Evolutionary conservation across 2,329 filamentous ascomycete genomes (phyloP), one percentile per base, ranked within the genome.

Genomic region (Laburnicola sp.): DNA sequence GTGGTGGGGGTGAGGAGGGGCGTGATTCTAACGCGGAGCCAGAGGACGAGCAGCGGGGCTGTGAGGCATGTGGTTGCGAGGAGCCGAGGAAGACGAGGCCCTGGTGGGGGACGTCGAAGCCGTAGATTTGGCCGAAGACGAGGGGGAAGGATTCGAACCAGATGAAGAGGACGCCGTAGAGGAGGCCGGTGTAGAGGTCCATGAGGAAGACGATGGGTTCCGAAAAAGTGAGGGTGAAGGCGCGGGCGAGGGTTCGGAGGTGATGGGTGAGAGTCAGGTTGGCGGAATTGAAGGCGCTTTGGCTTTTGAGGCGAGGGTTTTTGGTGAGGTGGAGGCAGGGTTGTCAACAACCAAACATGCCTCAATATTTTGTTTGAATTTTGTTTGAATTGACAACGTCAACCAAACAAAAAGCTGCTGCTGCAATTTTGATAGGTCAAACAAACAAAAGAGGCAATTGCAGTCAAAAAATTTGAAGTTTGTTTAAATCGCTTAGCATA

Each of bases 61-160:
- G n/a, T n/a, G n/a, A n/a, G n/a, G n/a, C n/a, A n/a, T n/a, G n/a
- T n/a, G n/a, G n/a, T n/a, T n/a, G n/a, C n/a, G n/a, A n/a, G n/a
- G n/a, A n/a, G n/a, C n/a, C n/a, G n/a, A n/a, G n/a, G n/a, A n/a
- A n/a, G n/a, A n/a, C n/a, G n/a, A n/a, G n/a, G n/a, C n/a, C n/a
- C n/a, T 7, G 16, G 16, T 16, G 38, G 16, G 68, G 68, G 6
- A 68, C 53, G 47, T 59, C 64, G 62, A 75, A 74, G 32, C 60
- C 51, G 57, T 75, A 73, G 7, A 74, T 70, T 0, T 57, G 63
- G 22, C 43, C 52, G 48, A 74, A 76, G 21, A 76, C 73, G 31
- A 75, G 65, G 2, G 69, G 64, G 53, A 76, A 76, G 5, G 63
- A 66, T 52, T 76, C 74, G 54, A 76, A 76, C 68, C 67, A 76